Percentiles rank a stretch among this genome's conserved stretches.
These are phyloP conservation scores for Mycosphaerelloides madeirae DNA, from an alignment of 2,329 filamentous ascomycete species.

Conservation along the genomic window DNA sequence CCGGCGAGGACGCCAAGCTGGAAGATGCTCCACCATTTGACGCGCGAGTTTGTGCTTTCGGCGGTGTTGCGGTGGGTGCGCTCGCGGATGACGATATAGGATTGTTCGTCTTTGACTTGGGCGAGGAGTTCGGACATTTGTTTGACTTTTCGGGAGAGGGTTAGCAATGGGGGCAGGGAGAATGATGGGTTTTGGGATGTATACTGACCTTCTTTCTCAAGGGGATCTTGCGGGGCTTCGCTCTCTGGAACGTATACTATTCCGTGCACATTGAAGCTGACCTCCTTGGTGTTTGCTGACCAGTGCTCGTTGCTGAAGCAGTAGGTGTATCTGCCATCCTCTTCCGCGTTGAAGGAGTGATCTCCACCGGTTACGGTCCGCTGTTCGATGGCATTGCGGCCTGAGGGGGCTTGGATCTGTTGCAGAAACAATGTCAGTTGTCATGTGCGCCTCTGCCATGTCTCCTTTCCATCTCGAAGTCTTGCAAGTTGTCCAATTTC, in stretches of 20 bases:
- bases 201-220: constrained; percentile 77
- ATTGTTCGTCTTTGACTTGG: constrained; percentile 96
- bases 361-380: constrained; percentile 83
- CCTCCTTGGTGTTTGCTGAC: constrained; percentile 93
- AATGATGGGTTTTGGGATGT: neutral
- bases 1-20: constrained; percentile 83
- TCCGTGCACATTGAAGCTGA: constrained; percentile 98
- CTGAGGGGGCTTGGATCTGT: constrained; percentile 72
- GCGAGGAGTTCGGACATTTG: constrained; percentile 77
- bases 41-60: constrained; percentile 92
- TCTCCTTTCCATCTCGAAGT: neutral
- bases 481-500: neutral
- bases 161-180: neutral
- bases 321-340: constrained; percentile 88
- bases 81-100: constrained; percentile 92
- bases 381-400: constrained; percentile 73
- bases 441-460: neutral
- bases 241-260: constrained; percentile 93
- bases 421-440: neutral
- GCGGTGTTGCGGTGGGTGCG: constrained; percentile 96
- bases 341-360: constrained; percentile 78
- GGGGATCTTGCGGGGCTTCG: constrained; percentile 76
- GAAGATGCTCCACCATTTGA: constrained; percentile 99
- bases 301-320: constrained; percentile 99
- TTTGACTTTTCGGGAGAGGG: constrained; percentile 56